Percentiles rank a stretch among this genome's conserved stretches.
phyloP scores from a whole-genome alignment of 768 basidiomycete genomes.

The Lactarius akahatsu region DNA sequence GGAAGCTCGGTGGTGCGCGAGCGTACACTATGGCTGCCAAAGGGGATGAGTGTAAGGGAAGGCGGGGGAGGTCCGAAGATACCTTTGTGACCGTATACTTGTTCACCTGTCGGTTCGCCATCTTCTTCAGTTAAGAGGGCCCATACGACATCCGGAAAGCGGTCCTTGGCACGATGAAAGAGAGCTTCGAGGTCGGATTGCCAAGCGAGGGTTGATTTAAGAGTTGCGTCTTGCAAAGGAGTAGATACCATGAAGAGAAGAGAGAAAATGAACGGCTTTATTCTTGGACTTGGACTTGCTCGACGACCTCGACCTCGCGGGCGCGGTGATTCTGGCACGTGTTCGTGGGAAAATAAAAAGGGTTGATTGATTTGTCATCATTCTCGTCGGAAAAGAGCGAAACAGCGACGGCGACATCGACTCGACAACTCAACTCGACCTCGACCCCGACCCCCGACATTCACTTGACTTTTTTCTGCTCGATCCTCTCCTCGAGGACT shows the following conservation, averaged over 20 bases:
- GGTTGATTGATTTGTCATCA: constrained; percentile 2
- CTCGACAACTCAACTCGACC: constrained; percentile 7
- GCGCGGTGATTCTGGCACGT: not conserved
- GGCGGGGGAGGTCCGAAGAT: constrained; percentile 28
- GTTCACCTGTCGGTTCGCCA: constrained; percentile 42
- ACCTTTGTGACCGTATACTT: constrained; percentile 97
- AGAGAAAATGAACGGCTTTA: not conserved
- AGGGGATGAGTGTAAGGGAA: constrained; percentile 8
- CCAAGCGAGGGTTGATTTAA: constrained; percentile 71
- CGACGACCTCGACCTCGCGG: not conserved
- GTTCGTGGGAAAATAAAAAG: not conserved
- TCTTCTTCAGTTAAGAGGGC: constrained; percentile 54
- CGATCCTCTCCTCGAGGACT: not conserved
- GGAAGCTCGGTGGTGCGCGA: constrained; percentile 89
- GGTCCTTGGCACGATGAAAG: constrained; percentile 81
- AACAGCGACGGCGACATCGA: constrained; percentile 1
- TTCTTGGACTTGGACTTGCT: not conserved
- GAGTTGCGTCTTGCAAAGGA: constrained; percentile 62
- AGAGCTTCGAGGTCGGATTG: constrained; percentile 74
- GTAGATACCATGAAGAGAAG: constrained; percentile 16
- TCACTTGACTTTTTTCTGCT: constrained; percentile 3
- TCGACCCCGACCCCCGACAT: constrained; percentile 15
- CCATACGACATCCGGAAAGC: constrained; percentile 99
- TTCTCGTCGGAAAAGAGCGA: not conserved
- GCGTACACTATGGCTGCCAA: constrained; percentile 86